phyloP scores from a whole-genome alignment of 495 filamentous ascomycete genomes.

The Monascus purpureus region DNA sequence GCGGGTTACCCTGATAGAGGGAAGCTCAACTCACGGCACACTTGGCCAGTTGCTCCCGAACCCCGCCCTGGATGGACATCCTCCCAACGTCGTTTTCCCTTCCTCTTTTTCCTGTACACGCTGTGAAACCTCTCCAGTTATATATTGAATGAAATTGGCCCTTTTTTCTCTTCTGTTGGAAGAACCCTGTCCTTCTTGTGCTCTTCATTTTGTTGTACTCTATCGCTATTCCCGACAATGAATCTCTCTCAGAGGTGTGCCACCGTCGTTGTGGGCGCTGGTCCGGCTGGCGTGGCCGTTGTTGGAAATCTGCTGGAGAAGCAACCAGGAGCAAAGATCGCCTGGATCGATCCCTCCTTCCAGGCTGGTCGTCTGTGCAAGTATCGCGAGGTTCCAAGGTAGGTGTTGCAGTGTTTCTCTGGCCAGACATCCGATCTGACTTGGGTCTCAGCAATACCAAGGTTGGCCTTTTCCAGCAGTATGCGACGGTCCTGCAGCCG shows the following conservation, averaged over 20 bases:
- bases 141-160: no score
- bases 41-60: no score
- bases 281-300: conserved; percentile 42
- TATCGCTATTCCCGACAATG: conserved; percentile 10
- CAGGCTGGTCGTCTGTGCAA: conserved; percentile 36
- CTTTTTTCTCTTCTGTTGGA: no score
- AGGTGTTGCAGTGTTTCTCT: neutral
- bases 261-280: conserved; percentile 43
- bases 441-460: conserved; percentile 27
- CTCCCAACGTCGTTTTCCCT: no score
- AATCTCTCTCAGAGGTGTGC: conserved; percentile 22
- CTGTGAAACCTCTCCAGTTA: no score
- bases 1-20: no score
- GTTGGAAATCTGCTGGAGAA: conserved; percentile 42
- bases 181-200: no score
- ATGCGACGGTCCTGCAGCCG: conserved; percentile 31
- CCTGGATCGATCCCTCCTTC: conserved; percentile 42
- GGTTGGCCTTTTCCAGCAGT: conserved; percentile 38
- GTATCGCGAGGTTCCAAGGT: conserved; percentile 45
- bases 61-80: no score
- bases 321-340: conserved; percentile 28
- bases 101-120: no score
- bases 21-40: no score
- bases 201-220: no score
- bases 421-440: neutral